Base-by-base conservation (phyloP, 345 rosid species). In the Erysimum cheiranthoides region DNA sequence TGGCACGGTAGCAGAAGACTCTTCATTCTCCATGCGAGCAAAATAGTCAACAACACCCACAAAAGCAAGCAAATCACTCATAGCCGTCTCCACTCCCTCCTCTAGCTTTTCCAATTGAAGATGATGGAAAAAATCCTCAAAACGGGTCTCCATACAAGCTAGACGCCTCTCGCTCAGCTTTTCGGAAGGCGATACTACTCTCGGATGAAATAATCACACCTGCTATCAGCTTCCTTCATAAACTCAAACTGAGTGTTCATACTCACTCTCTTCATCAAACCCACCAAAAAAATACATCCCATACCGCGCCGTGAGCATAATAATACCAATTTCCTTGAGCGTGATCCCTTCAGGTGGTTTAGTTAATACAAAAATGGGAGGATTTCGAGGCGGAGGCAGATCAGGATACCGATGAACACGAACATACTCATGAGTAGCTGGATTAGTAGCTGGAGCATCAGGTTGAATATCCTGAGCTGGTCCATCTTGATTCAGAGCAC, bases 61-160 rank as follows among this genome's bases (percentile, higher is more conserved):
- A 79, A 90, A 90, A 78, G 85, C 96, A 85, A 88, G 93, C 91
- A 92, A 88, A 78, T 88, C 96, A 65, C 88, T 82, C 89, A 86
- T 74, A 88, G 39, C 39, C 39, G 2, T 36, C 2, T 8, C 39
- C 39, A 8, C 10, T 36, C 39, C 10, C 39, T 36, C 39, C 39
- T 36, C 39, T 9, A 3, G 90, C 53, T 88, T 81, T 73, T 86
- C 92, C 90, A 90, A 86, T 57, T 86, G 92, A 63, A 88, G 63
- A 40, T 83, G 81, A 68, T 82, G 82, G 86, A 83, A 81, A 80
- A 88, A 86, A 40, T 83, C 71, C 56, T 87, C 89, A 50, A 89
- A 86, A 68, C 87, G 85, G 78, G 88, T 2, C 79, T 69, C 81
- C 84, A 66, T 42, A 13, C 25, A 21, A 21, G 25, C 25, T 21